Evolutionary conservation across 2,329 filamentous ascomycete species (phyloP), one percentile per base, ranked within the genome.

Genomic region (Macrophomina phaseolina): DNA sequence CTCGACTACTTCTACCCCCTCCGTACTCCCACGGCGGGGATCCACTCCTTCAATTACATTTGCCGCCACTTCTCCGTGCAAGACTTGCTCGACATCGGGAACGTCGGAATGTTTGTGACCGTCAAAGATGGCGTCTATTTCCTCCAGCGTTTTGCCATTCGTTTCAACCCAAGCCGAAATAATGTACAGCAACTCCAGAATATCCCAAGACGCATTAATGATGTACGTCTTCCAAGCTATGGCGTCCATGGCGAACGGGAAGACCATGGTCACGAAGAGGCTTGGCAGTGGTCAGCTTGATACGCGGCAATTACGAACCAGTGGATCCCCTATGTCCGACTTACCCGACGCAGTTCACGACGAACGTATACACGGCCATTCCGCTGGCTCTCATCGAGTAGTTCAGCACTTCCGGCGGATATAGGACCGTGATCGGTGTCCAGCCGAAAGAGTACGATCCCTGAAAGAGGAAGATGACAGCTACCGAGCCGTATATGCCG

Each of bases 401-500:
- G 70, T 82, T 81, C 72, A 85, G 77, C 7, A 84, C 76, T 71
- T 85, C 83, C 0, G 83, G 78, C 0, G 83, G 82, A 67, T 85
- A 85, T 2, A 62, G 32, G 2, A 62, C 58, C 18, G 58, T 74
- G 32, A 86, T 70, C 2, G 83, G 83, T 6, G 83, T 85, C 81
- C 81, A 84, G 0, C 79, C 82, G n/a, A 86, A 74, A 0, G 78
- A 80, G 70, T 85, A 86, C 64, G 80, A 81, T 0, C 82, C 83
- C 65, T 84, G 81, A 71, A 85, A 86, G 2, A 86, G 73, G 70
- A 86, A 86, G 71, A 86, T 84, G 12, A 81, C 74, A 0, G 81
- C 81, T 0, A 85, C 80, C 11, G 79, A 78, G 5, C 78, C 81
- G 67, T 84, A 83, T 5, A 81, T 73, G 8, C 75, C 71, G 23